A percentile compares a stretch with the other conserved stretches of the same genome.
Evolutionary conservation across 176 grass and related monocot genomes (phyloP).

Genomic region (sorghum (Sorghum bicolor)): DNA sequence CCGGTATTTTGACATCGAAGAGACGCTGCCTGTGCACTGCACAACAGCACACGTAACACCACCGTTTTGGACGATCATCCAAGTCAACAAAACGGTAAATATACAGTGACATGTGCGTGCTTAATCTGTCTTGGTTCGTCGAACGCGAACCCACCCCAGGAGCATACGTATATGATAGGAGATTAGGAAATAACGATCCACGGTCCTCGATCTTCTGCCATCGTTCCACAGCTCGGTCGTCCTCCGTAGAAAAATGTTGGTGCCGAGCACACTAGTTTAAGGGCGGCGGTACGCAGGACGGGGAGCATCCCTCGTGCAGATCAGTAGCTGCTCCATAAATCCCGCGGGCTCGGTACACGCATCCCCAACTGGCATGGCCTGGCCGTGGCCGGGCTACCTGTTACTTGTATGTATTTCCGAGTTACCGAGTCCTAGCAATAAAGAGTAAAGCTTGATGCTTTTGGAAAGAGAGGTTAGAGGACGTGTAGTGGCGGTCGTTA

Average conservation of each 20-base stretch:
- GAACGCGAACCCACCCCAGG: not conserved
- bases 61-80: not conserved
- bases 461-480: not conserved
- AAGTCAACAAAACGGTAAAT: constrained; percentile 10
- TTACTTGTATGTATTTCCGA: not conserved
- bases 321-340: constrained; percentile 26
- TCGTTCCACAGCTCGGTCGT: not conserved
- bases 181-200: not conserved
- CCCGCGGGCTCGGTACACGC: constrained; percentile 24
- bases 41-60: constrained; percentile 1
- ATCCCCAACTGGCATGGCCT: not conserved
- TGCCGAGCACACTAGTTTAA: constrained; percentile 1
- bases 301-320: constrained; percentile 50
- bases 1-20: no score
- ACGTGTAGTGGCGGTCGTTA: not conserved
- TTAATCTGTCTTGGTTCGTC: not conserved
- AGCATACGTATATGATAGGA: no score
- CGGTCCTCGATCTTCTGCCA: not conserved
- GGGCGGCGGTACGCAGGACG: not conserved
- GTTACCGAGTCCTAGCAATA: no score
- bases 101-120: not conserved
- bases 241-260: not conserved
- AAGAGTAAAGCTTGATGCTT: not conserved
- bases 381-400: not conserved
- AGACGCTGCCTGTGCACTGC: no score